Conservation (phyloP, 257 asterid species). For the Solanum arcanum region DNA sequence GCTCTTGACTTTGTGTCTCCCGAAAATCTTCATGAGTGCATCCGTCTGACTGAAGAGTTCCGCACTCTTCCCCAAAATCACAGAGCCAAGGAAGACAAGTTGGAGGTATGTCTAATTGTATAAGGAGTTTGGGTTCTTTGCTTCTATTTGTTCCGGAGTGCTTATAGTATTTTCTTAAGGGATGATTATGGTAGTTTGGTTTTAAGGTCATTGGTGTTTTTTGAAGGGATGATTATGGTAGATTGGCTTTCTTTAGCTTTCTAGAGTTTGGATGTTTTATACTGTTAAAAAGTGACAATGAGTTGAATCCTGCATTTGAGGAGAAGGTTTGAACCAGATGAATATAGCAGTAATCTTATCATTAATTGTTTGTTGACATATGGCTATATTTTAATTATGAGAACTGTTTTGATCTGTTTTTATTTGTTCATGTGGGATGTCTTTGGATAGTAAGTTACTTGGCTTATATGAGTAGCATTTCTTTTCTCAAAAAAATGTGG, state of each 20-base stretch:
- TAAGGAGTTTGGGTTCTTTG: background rate
- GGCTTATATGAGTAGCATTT: no score
- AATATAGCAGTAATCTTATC: background rate
- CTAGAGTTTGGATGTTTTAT: background rate
- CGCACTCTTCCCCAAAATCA: slow-evolving; percentile 78
- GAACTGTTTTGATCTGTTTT: background rate
- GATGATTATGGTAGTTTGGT: background rate
- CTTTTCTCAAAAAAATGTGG: no score
- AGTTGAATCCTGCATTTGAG: background rate
- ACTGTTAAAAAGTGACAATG: background rate
- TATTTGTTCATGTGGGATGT: background rate
- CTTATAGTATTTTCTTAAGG: background rate
- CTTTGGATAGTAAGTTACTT: no score
- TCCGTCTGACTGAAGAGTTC: slow-evolving; percentile 61
- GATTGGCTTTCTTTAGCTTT: background rate
- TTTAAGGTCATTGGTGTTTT: background rate
- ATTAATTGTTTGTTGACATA: background rate
- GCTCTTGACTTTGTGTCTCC: slow-evolving; percentile 92
- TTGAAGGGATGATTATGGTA: background rate
- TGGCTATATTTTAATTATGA: background rate
- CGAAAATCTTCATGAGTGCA: slow-evolving; percentile 64
- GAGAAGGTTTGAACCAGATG: background rate
- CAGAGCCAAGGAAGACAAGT: slow-evolving; percentile 72
- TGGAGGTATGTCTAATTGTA: slow-evolving; percentile 42
- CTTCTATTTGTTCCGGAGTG: background rate